These are phyloP conservation scores for Colletotrichum lindemuthianum DNA, from an alignment of 2,329 filamentous ascomycete species.

Conservation along the genomic window DNA sequence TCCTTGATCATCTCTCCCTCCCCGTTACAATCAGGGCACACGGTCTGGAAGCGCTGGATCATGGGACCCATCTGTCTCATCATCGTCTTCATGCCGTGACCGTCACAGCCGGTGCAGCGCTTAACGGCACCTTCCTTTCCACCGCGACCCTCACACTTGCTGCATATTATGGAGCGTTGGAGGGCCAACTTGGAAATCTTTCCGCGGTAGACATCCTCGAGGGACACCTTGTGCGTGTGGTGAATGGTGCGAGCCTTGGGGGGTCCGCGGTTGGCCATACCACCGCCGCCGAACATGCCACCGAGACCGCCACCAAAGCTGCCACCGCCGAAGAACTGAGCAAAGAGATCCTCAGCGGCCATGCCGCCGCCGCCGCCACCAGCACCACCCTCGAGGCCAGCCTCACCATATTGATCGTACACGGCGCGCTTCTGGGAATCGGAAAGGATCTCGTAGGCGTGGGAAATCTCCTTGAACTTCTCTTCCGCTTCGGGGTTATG, in stretches of 20 bases:
- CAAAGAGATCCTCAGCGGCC: slow-evolving; percentile 95
- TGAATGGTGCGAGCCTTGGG: slow-evolving; percentile 93
- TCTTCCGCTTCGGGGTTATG: slow-evolving; percentile 93
- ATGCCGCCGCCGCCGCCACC: slow-evolving; percentile 80
- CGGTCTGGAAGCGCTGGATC: slow-evolving; percentile 99
- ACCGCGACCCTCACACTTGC: slow-evolving; percentile 91
- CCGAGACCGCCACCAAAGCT: slow-evolving; percentile 78
- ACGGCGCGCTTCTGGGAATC: slow-evolving; percentile 90
- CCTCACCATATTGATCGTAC: slow-evolving; percentile 98
- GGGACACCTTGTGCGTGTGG: slow-evolving; percentile 97
- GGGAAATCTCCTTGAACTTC: slow-evolving; percentile 98
- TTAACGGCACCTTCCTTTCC: slow-evolving; percentile 98
- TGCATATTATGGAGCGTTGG: slow-evolving; percentile 96
- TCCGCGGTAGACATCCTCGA: slow-evolving; percentile 97
- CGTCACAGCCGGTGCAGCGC: slow-evolving; percentile 90
- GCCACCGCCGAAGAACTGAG: slow-evolving; percentile 90
- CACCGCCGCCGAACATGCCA: slow-evolving; percentile 80
- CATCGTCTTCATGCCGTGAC: slow-evolving; percentile 99
- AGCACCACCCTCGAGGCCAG: slow-evolving; percentile 89
- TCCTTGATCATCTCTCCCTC: slow-evolving; percentile 97
- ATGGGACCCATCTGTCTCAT: slow-evolving; percentile 99
- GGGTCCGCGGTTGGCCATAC: slow-evolving; percentile 83
- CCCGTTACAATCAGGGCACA: slow-evolving; percentile 97
- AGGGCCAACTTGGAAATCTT: slow-evolving; percentile 98
- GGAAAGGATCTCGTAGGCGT: slow-evolving; percentile 94